Evolutionary conservation across 768 basidiomycete genomes (phyloP).

Genomic region (Daedaleopsis sinensis): DNA sequence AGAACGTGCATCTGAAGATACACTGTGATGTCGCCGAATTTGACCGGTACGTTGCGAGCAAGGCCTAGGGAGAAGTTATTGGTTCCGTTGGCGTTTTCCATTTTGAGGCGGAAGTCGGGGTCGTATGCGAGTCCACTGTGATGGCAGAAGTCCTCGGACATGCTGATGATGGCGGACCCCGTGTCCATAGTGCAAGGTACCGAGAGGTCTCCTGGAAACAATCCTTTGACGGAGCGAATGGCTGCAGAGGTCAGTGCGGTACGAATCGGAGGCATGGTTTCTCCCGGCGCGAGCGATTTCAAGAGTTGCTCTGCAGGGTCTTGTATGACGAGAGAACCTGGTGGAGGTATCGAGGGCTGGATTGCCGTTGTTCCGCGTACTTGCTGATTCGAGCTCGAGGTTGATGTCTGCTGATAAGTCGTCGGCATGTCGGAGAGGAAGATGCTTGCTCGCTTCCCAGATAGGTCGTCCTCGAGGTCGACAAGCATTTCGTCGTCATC

Average conservation of each 20-base stretch:
- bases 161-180: constrained; percentile 27
- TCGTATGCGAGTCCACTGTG: constrained; percentile 17
- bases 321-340: too few species aligned
- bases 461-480: too few species aligned
- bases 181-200: constrained; percentile 25
- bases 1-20: constrained; percentile 16
- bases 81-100: constrained; percentile 21
- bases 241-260: constrained; percentile 9
- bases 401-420: too few species aligned
- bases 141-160: constrained; percentile 26
- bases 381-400: too few species aligned
- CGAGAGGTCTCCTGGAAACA: constrained; percentile 6
- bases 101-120: constrained; percentile 9
- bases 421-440: too few species aligned
- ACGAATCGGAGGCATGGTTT: too few species aligned
- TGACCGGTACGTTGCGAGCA: constrained; percentile 17
- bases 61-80: constrained; percentile 17
- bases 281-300: too few species aligned
- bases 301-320: too few species aligned
- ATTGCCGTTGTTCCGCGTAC: too few species aligned
- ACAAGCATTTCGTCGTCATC: too few species aligned
- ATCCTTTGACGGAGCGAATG: constrained; percentile 19
- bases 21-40: constrained; percentile 3
- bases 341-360: too few species aligned
- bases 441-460: too few species aligned